These are phyloP conservation scores for Colletotrichum australisinense DNA, from an alignment of 2,329 filamentous ascomycete genomes.

Conservation along the genomic window DNA sequence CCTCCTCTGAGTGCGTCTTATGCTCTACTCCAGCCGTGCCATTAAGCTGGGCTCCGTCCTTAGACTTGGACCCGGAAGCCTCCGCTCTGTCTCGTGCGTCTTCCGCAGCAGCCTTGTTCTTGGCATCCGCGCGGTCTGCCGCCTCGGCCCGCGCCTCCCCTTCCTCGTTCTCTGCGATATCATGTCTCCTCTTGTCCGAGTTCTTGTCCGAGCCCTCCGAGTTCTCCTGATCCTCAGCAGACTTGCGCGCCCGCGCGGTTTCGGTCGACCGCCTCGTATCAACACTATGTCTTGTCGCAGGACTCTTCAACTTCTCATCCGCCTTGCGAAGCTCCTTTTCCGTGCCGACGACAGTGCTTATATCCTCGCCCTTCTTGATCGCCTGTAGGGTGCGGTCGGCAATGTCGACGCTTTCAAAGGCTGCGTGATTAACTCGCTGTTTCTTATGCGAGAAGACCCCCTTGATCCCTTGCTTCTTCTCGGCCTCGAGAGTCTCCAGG, in stretches of 20 bases:
- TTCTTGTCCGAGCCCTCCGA: neutral
- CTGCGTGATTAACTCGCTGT: conserved; percentile 53
- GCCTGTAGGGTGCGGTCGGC: conserved; percentile 59
- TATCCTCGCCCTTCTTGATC: conserved; percentile 54
- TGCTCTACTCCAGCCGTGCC: neutral
- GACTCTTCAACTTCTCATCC: conserved; percentile 36
- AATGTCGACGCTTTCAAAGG: conserved; percentile 61
- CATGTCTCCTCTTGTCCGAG: neutral
- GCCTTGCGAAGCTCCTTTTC: conserved; percentile 38
- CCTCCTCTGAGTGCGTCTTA: neutral
- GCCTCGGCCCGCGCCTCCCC: conserved; percentile 15
- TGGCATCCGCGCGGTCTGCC: conserved; percentile 2
- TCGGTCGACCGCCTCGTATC: conserved; percentile 22
- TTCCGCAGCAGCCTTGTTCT: neutral
- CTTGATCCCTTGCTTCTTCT: conserved; percentile 47
- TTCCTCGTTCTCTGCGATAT: conserved; percentile 20
- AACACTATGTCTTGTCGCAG: conserved; percentile 18
- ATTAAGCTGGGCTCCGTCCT: neutral
- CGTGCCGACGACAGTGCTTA: conserved; percentile 47
- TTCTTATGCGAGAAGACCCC: conserved; percentile 47
- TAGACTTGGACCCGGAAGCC: neutral
- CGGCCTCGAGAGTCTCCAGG: conserved; percentile 49
- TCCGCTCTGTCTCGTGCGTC: neutral
- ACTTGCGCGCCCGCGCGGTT: conserved; percentile 3
- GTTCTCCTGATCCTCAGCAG: neutral